phyloP scores from a whole-genome alignment of 495 filamentous ascomycete species.

The Penicillium crystallinum region DNA sequence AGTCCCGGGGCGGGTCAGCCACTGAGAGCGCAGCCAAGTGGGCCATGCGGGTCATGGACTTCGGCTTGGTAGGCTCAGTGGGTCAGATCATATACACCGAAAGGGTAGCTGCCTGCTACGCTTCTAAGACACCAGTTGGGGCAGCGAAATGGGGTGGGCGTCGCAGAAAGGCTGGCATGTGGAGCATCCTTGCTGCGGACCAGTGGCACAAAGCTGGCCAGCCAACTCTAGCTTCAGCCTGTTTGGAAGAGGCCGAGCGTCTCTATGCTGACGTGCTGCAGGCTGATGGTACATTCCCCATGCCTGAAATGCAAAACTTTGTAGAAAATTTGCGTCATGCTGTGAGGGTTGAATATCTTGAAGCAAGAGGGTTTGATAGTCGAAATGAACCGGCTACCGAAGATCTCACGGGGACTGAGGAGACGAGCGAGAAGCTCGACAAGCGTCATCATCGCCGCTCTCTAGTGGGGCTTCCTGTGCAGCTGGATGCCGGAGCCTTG shows the following conservation, averaged over 20 bases:
- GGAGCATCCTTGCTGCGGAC: conserved; percentile 79
- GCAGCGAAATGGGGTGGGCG: conserved; percentile 63
- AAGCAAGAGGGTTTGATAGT: conserved; percentile 31
- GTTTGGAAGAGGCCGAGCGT: conserved; percentile 62
- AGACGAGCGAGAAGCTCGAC: conserved; percentile 55
- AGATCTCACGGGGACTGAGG: conserved; percentile 44
- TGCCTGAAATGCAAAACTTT: conserved; percentile 54
- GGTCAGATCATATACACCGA: conserved; percentile 78
- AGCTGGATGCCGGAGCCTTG: conserved; percentile 34
- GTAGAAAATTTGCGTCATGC: conserved; percentile 56
- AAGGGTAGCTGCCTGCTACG: conserved; percentile 78
- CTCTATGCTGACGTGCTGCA: conserved; percentile 60
- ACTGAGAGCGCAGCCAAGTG: conserved; percentile 85
- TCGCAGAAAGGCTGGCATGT: conserved; percentile 79
- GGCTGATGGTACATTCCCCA: conserved; percentile 50
- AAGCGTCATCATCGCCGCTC: conserved; percentile 39
- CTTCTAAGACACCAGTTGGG: conserved; percentile 59
- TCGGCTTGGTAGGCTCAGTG: conserved; percentile 63
- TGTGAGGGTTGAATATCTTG: conserved; percentile 49
- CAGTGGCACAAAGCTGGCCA: conserved; percentile 73
- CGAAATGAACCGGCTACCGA: conserved; percentile 28
- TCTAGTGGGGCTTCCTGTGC: conserved; percentile 31
- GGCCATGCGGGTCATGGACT: conserved; percentile 74
- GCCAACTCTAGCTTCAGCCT: conserved; percentile 61
- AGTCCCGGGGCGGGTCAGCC: conserved; percentile 67